These are phyloP conservation scores for Euphorbia schlechtendalii DNA, from an alignment of 441 rosid species.

Conservation along the genomic window DNA sequence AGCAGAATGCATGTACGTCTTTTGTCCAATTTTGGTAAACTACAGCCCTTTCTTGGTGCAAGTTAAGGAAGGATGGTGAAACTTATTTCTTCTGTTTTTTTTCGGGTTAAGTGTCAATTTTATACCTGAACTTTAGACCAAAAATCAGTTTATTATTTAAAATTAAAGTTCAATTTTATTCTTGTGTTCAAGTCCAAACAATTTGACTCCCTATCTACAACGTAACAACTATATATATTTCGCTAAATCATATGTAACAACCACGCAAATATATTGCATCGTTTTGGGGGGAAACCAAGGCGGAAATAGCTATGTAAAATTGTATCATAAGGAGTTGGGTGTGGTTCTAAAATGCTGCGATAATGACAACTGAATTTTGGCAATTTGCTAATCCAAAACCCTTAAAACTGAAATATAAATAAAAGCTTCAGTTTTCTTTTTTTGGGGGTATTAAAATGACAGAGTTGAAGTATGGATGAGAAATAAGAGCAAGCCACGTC, in stretches of 20 bases:
- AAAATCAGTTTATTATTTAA: neutral
- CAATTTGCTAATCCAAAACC: too few species aligned
- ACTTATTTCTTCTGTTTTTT: neutral
- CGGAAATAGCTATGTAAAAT: too few species aligned
- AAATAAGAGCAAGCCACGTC: neutral
- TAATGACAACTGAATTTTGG: too few species aligned
- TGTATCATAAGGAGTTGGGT: too few species aligned
- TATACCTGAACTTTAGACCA: neutral
- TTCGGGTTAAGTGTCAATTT: neutral
- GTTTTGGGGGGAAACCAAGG: too few species aligned
- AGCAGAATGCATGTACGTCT: neutral
- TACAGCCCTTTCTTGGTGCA: neutral
- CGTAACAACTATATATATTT: too few species aligned
- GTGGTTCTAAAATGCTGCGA: too few species aligned
- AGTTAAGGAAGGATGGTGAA: neutral
- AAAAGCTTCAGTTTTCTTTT: neutral
- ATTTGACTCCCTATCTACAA: too few species aligned
- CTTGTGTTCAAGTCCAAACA: too few species aligned
- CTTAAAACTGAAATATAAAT: too few species aligned
- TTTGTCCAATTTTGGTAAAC: neutral
- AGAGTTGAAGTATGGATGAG: neutral
- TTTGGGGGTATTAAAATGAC: neutral
- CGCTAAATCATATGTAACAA: too few species aligned
- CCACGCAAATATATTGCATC: too few species aligned
- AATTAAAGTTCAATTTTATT: neutral